A percentile compares a stretch with the other conserved stretches of the same genome.
phyloP scores from a whole-genome alignment of 1,284 basidiomycete genomes.

The Farysia itapuensis region DNA sequence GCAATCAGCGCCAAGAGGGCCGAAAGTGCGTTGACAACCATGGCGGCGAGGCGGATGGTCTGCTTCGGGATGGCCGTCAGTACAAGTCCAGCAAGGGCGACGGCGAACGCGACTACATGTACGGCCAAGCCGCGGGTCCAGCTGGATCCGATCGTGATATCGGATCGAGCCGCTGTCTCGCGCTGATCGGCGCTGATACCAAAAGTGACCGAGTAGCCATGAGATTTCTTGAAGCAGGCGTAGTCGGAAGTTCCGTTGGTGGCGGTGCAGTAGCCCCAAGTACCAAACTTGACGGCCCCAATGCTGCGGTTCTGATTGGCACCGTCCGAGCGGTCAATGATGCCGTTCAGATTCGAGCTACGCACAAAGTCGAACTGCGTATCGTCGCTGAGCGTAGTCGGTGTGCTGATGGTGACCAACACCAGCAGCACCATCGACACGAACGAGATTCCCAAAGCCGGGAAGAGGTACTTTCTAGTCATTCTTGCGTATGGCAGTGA shows the following conservation, averaged over 20 bases:
- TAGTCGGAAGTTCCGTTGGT: slow-evolving; percentile 7
- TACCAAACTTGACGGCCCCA: slow-evolving; percentile 14
- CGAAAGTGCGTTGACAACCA: slow-evolving; percentile 5
- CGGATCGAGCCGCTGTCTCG: slow-evolving; percentile 5
- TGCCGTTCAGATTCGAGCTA: slow-evolving; percentile 5
- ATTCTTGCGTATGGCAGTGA: too few species aligned
- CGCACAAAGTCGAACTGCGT: slow-evolving; percentile 36
- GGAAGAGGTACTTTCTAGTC: slow-evolving; percentile 13
- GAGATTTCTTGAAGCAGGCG: slow-evolving; percentile 26
- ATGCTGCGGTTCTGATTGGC: slow-evolving; percentile 12
- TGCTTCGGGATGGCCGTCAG: slow-evolving; percentile 21
- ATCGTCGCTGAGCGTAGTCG: slow-evolving; percentile 25
- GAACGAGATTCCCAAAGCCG: slow-evolving; percentile 7
- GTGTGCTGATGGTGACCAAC: slow-evolving; percentile 29
- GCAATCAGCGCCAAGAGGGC: slow-evolving; percentile 13
- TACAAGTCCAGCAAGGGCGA: slow-evolving; percentile 10
- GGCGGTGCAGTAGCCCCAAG: slow-evolving; percentile 36
- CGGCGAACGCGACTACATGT: slow-evolving; percentile 34
- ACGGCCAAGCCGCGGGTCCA: slow-evolving; percentile 38
- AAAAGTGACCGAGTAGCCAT: slow-evolving; percentile 25
- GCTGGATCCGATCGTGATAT: slow-evolving; percentile 10
- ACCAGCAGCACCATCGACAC: slow-evolving; percentile 16
- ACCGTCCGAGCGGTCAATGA: slow-evolving; percentile 7
- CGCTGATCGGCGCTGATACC: slow-evolving; percentile 11
- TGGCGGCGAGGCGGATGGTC: slow-evolving; percentile 6